Evolutionary conservation across 164 flowering plant genomes (phyloP), one percentile per base, ranked within the genome.

Genomic region (Vitis vinifera): DNA sequence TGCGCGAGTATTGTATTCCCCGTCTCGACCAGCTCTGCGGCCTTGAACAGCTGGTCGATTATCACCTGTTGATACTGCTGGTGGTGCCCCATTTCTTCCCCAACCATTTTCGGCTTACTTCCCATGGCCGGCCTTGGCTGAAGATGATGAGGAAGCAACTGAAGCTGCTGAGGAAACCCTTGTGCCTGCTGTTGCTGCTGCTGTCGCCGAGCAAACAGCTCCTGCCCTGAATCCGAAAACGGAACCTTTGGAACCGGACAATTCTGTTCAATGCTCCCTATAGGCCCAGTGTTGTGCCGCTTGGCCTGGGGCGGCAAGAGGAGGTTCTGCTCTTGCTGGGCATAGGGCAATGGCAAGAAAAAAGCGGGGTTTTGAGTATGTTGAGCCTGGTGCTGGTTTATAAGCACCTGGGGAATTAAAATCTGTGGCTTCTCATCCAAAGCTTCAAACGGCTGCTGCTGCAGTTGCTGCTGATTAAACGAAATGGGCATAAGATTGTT

Each of bases 1-100:
- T 89, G 97, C 92, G 97, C 97, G 90, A 80, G 91, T 80, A 83
- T 82, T 50, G 79, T 79, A 68, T 93, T 89, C 69, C 98, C 98
- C 17, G 86, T 69, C 78, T 88, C 94, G 68, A 90, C 84, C 81
- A 91, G 83, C 89, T 96, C 94, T 31, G 92, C 95, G 9, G 97
- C 97, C 80, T 93, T 84, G 77, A 69, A 80, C 44, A 94, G 84
- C 81, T 87, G 97, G 77, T 94, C 91, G 6, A 82, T 71, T 30
- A 84, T 72, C 9, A 77, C 90, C 70, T 83, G 86, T 67, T 86
- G 87, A 70, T 79, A 83, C 74, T 76, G 88, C 53, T 82, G 89
- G 47, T 58, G 70, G 60, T 61, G 59, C 58, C 78, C 74, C 71
- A 70, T 68, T 66, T 82, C 87, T 3, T 84, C 82, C 11, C 70